Evolutionary conservation across 2,329 filamentous ascomycete species (phyloP), one percentile per base, ranked within the genome.

Genomic region (Aureobasidium lini): DNA sequence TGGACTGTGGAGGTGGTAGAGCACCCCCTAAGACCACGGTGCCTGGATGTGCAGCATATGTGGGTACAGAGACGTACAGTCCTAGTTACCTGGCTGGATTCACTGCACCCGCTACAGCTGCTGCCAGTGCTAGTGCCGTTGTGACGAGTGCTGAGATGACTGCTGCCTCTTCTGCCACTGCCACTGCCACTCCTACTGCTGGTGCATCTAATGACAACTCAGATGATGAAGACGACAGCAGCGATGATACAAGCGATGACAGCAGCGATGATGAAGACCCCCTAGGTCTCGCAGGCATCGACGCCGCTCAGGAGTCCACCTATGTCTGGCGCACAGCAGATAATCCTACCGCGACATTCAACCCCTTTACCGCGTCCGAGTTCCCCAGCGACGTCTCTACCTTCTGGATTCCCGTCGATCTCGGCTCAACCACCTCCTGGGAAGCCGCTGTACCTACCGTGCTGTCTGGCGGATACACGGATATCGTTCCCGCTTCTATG

Each of bases 1-100:
- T 84, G 64, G 85, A 88, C 78, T 88, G 85, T 71, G 85, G 85
- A 60, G 85, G 85, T 64, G 85, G 84, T 59, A 78, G 81, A 47
- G 85, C 84, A 8, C 49, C 58, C 4, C 58, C 58, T 8, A 46
- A 84, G 75, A 83, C 80, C 15, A 80, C 77, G 29, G 80, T 84
- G 23, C 85, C 85, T 0, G 85, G 84, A 2, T 88, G 85, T 67
- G 67, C 71, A 2, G 66, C 59, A 4, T 86, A 86, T 74, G 66
- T 68, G 2, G 84, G 83, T 63, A 83, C 81, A 29, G 79, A 73
- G 15, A 79, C 77, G 11, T 81, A 83, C 70, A 75, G 75, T 59
- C 80, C 81, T 8, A 73, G 69, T 46, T 85, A 74, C 70, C 70
- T 84, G 3, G 57, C 71, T 23, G 71, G 67, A 50, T 73, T 65